Conservation (phyloP, 306 rosid genomes). For the Vicia faba region DNA sequence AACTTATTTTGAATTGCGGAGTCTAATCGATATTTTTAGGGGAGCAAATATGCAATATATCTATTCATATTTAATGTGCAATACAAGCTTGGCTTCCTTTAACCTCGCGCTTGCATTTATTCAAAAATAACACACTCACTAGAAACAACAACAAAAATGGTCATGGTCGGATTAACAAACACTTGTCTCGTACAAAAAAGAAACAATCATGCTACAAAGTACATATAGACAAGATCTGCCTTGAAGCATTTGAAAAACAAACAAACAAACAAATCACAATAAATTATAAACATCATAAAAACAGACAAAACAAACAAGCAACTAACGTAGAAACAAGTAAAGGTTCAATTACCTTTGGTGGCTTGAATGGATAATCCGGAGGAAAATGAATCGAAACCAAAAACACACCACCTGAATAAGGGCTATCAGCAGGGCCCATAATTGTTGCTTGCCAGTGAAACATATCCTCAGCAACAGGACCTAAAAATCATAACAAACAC, state of each 20-base stretch:
- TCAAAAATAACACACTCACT: too few species aligned
- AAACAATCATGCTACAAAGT: neutral
- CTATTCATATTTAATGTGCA: neutral
- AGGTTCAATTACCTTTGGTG: slow-evolving; percentile 65
- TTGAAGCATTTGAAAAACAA: slow-evolving; percentile 5
- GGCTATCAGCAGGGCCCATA: slow-evolving; percentile 91
- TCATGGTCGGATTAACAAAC: neutral
- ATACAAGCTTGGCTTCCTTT: neutral
- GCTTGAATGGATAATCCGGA: slow-evolving; percentile 93
- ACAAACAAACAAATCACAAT: slow-evolving; percentile 7
- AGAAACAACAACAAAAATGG: neutral
- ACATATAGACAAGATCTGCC: neutral
- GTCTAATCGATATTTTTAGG: neutral
- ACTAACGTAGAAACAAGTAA: neutral
- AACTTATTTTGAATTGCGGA: neutral
- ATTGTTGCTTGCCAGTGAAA: slow-evolving; percentile 95
- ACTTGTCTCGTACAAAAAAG: too few species aligned
- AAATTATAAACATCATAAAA: too few species aligned
- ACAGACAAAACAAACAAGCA: neutral
- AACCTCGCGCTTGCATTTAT: neutral
- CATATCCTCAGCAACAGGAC: slow-evolving; percentile 96
- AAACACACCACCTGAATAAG: slow-evolving; percentile 81
- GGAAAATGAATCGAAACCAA: slow-evolving; percentile 83
- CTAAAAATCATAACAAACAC: slow-evolving; percentile 40
- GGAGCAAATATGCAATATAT: neutral